These are phyloP conservation scores for Monilinia aucupariae DNA, from an alignment of 2,329 filamentous ascomycete species.

Conservation along the genomic window DNA sequence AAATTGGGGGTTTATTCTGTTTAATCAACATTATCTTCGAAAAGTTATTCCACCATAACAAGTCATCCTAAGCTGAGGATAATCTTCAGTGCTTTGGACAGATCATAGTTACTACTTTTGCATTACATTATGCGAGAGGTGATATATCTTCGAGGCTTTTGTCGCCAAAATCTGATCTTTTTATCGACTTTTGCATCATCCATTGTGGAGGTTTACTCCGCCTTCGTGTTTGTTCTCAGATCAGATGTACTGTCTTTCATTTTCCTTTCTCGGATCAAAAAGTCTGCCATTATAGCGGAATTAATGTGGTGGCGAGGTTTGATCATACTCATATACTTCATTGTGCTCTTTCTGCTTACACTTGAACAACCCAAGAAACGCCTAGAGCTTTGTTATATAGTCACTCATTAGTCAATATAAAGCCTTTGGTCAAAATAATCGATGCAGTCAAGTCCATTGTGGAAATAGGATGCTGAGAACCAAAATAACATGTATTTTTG, in stretches of 20 bases:
- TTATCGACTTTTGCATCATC: constrained; percentile 26
- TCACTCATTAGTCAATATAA: constrained; percentile 34
- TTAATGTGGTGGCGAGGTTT: constrained; percentile 26
- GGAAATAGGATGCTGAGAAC: neutral
- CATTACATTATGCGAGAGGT: constrained; percentile 30
- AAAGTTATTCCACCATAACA: constrained; percentile 41
- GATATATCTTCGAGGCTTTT: constrained; percentile 25
- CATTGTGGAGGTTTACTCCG: constrained; percentile 29
- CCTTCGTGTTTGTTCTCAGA: constrained; percentile 25
- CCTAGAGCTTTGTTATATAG: constrained; percentile 35
- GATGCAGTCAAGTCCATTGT: neutral
- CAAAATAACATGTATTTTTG: neutral
- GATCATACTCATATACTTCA: constrained; percentile 30
- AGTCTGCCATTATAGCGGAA: constrained; percentile 22
- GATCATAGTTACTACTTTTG: constrained; percentile 57
- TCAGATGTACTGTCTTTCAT: constrained; percentile 15
- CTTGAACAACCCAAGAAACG: constrained; percentile 18
- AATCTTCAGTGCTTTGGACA: constrained; percentile 54
- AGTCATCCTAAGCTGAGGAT: constrained; percentile 52
- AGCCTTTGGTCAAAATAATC: constrained; percentile 18
- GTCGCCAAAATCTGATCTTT: constrained; percentile 24
- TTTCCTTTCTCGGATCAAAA: constrained; percentile 20
- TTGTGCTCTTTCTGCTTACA: constrained; percentile 30
- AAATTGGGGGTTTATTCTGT: constrained; percentile 28
- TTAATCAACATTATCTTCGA: constrained; percentile 35